Conservation (phyloP, 306 rosid genomes). For the Cucurbita maxima region DNA sequence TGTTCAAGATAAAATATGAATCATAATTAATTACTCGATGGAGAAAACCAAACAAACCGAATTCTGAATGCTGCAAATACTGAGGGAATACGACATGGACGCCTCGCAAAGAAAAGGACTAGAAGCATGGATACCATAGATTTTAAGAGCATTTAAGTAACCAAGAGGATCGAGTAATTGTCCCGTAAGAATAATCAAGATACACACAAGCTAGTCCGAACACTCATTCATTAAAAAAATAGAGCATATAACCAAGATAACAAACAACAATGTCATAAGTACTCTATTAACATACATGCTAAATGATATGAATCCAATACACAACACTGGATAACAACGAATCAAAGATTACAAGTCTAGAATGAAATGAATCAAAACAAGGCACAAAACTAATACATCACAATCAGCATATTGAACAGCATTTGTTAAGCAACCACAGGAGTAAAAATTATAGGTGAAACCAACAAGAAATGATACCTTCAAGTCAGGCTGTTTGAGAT, state of each 20-base stretch:
- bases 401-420: neutral
- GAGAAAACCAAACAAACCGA: neutral
- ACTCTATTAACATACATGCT: neutral
- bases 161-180: neutral
- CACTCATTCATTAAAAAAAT: neutral
- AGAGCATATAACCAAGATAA: neutral
- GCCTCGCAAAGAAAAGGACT: neutral
- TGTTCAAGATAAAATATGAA: neutral
- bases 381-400: neutral
- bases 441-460: neutral
- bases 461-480: constrained; percentile 36
- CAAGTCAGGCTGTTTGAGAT: constrained; percentile 63
- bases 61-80: neutral
- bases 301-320: neutral
- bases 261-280: neutral
- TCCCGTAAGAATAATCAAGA: neutral
- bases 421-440: neutral
- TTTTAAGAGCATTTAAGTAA: neutral
- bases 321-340: neutral
- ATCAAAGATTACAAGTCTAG: neutral
- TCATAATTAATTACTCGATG: neutral
- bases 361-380: neutral
- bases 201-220: neutral
- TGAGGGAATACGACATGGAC: neutral
- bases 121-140: neutral